Evolutionary conservation across 176 grass and related monocot species (phyloP).

Genomic region (Oryza punctata): DNA sequence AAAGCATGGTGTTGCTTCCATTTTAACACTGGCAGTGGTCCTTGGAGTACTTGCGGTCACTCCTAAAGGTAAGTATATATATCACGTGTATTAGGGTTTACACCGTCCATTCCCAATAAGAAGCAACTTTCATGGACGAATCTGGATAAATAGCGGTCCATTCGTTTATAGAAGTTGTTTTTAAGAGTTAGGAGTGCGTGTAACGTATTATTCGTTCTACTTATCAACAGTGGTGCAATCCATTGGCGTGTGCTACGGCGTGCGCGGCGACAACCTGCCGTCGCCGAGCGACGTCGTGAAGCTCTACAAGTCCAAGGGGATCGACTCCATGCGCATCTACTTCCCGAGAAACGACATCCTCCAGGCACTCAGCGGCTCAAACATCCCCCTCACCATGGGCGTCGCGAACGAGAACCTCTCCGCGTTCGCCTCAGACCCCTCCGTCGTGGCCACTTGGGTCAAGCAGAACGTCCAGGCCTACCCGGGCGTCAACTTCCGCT

Average conservation of each 20-base stretch:
- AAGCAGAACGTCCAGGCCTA: slow-evolving; percentile 30
- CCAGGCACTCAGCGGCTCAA: slow-evolving; percentile 29
- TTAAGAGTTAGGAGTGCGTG: too few species aligned
- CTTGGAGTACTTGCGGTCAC: slow-evolving; percentile 6
- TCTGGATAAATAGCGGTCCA: too few species aligned
- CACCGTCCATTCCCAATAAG: too few species aligned
- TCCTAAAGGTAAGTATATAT: slow-evolving; percentile 25
- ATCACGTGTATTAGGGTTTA: not conserved
- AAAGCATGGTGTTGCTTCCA: not conserved
- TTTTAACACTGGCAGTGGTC: slow-evolving; percentile 34
- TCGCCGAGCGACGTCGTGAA: slow-evolving; percentile 36
- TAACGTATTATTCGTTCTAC: too few species aligned
- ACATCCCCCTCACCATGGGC: slow-evolving; percentile 54
- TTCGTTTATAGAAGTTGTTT: too few species aligned
- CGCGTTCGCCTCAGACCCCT: slow-evolving; percentile 26
- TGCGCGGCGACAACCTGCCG: slow-evolving; percentile 33
- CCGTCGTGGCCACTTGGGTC: slow-evolving; percentile 37
- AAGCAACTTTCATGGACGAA: too few species aligned
- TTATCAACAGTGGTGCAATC: slow-evolving; percentile 27
- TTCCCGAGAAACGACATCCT: slow-evolving; percentile 25
- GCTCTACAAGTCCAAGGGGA: slow-evolving; percentile 36
- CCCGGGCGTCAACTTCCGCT: slow-evolving; percentile 41
- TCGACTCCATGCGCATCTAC: slow-evolving; percentile 62
- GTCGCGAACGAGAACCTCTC: slow-evolving; percentile 29
- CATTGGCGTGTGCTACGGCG: slow-evolving; percentile 49